Conservation (phyloP, 306 rosid genomes). For the Acacia acuminata region DNA sequence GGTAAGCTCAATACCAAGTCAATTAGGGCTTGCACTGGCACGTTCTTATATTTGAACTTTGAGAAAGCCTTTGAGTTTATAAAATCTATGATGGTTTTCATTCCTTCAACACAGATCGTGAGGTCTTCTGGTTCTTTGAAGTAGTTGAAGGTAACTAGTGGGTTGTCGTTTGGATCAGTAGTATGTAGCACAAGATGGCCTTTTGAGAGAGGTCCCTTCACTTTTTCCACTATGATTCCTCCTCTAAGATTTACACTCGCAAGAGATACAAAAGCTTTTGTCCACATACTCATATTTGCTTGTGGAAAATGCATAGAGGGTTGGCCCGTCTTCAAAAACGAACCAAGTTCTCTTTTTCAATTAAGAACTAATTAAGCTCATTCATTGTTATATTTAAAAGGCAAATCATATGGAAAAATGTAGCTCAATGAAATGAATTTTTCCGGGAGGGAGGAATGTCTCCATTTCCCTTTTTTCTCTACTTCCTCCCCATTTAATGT, state of each 20-base stretch:
- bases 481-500: too few relatives aligned
- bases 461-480: too few relatives aligned
- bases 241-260: constrained; percentile 47
- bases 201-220: background rate
- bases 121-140: background rate
- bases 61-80: background rate
- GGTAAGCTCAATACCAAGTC: background rate
- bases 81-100: background rate
- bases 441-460: too few relatives aligned
- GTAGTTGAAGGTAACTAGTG: background rate
- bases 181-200: background rate
- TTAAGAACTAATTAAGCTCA: too few relatives aligned
- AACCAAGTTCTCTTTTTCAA: background rate
- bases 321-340: background rate
- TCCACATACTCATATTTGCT: constrained; percentile 2
- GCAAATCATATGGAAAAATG: too few relatives aligned
- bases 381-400: too few relatives aligned
- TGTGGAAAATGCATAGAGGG: constrained; percentile 7
- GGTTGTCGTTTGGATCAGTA: background rate
- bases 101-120: background rate
- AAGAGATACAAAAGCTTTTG: constrained; percentile 30
- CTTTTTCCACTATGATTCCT: constrained; percentile 19
- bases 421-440: too few relatives aligned
- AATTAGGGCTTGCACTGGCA: background rate
- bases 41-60: background rate